A percentile compares a stretch with the other conserved stretches of the same genome.
phyloP scores from a whole-genome alignment of 345 rosid species.

The Populus nigra region DNA sequence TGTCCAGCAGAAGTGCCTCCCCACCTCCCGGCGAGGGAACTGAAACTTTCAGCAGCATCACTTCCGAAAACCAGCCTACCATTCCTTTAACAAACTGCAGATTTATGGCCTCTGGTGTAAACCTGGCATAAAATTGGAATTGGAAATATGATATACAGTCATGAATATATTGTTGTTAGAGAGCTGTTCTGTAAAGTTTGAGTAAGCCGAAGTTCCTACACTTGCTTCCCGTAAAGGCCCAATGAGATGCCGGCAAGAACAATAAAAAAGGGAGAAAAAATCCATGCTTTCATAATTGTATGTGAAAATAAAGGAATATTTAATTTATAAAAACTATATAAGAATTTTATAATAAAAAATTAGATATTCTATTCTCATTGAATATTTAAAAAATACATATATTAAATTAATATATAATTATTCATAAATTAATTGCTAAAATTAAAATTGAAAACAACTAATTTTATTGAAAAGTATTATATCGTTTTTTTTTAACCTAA shows the following conservation, averaged over 20 bases:
- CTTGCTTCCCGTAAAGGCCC: constrained; percentile 62
- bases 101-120: constrained; percentile 52
- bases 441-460: no score
- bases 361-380: no score
- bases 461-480: no score
- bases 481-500: no score
- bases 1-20: constrained; percentile 50
- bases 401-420: no score
- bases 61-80: constrained; percentile 51
- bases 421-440: no score
- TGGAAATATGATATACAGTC: not conserved
- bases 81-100: constrained; percentile 57
- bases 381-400: no score
- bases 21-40: constrained; percentile 50
- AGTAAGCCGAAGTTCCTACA: not conserved
- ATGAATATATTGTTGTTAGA: not conserved
- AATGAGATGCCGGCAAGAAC: constrained; percentile 67
- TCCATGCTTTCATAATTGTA: no score
- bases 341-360: no score
- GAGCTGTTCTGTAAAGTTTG: not conserved
- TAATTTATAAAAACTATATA: no score
- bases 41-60: constrained; percentile 44
- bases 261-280: no score
- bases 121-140: constrained; percentile 20
- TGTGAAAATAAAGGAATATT: no score